A percentile compares a stretch with the other conserved stretches of the same genome.
Conservation (phyloP, 768 basidiomycete species). For the Pleurotus platypus region DNA sequence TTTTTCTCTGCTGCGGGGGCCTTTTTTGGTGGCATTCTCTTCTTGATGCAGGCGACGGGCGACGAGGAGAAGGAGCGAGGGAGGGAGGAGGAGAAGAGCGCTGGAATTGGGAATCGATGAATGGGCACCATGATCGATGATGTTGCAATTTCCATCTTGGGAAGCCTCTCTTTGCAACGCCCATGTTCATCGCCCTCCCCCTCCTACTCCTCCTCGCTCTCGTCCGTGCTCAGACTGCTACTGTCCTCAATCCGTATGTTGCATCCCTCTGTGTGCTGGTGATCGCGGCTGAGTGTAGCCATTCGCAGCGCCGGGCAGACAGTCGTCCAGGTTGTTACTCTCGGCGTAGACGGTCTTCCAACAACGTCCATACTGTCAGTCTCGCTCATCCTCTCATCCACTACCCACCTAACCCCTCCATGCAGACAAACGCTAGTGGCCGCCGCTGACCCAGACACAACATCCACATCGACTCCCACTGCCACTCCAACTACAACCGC, state of each 20-base stretch:
- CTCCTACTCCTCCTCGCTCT: neutral
- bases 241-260: conserved; percentile 44
- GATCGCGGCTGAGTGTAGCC: neutral
- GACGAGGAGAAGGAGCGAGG: conserved; percentile 34
- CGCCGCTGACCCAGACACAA: conserved; percentile 7
- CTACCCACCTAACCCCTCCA: neutral
- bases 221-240: conserved; percentile 42
- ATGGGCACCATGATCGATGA: conserved; percentile 13
- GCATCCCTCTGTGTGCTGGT: neutral
- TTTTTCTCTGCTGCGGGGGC: conserved; percentile 77
- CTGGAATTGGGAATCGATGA: conserved; percentile 11
- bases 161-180: neutral
- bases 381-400: neutral
- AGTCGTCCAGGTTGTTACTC: conserved; percentile 45
- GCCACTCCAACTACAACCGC: conserved; percentile 10
- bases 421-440: conserved; percentile 20
- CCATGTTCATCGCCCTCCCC: conserved; percentile 11
- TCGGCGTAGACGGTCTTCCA: conserved; percentile 33
- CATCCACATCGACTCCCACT: conserved; percentile 7
- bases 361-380: conserved; percentile 42
- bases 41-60: conserved; percentile 38
- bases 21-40: conserved; percentile 92
- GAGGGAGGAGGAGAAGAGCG: conserved; percentile 1
- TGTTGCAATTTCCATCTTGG: neutral
- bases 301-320: conserved; percentile 39